Evolutionary conservation across 768 basidiomycete genomes (phyloP), one percentile per base, ranked within the genome.

Genomic region (Amanita rimosa): DNA sequence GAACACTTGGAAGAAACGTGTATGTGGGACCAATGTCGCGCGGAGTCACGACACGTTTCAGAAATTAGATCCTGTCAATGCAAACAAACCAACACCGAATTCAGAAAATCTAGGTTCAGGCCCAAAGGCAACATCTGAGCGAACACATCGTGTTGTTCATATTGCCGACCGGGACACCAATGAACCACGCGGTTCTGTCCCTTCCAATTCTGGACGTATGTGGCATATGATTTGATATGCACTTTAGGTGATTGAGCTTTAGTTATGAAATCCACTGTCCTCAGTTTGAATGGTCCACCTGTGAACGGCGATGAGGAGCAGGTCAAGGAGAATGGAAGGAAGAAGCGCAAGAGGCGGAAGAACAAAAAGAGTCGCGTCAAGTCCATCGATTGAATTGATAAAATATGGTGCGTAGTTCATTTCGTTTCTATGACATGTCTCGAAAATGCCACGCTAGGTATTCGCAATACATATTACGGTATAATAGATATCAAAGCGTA

Each of bases 241-340:
- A 27, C 41, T 27, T 1, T 29, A 43, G 14, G 6, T 27, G 7
- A 14, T 39, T 49, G 46, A 46, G 37, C 44, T 6, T 58, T 60
- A 50, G 56, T 62, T 13, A 40, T 54, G 17, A 66, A 66, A 44
- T 50, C 66, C 3, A 74, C 78, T 11, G 52, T 84, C 16, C 63
- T 85, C 22, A 83, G 83, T 55, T 67, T 84, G 9, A 63, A 62
- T 35, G 77, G 77, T 1, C 74, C 74, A 21, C 73, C 69, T 44
- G 47, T 60, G 8, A 66, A 61, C 10, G 63, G 65, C 26, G 63
- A 62, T 11, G 63, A 66, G 27, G 64, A 61, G 16, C 67, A 64
- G 6, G 58, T 59, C 13, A 65, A 64, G n/a, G 55, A 36, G 19
- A 51, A 57, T 6, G 51, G 56, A 53, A 61, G 70, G 29, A 81